Evolutionary conservation across 495 filamentous ascomycete genomes (phyloP), one percentile per base, ranked within the genome.

Genomic region (Tetracladium marchalianum): DNA sequence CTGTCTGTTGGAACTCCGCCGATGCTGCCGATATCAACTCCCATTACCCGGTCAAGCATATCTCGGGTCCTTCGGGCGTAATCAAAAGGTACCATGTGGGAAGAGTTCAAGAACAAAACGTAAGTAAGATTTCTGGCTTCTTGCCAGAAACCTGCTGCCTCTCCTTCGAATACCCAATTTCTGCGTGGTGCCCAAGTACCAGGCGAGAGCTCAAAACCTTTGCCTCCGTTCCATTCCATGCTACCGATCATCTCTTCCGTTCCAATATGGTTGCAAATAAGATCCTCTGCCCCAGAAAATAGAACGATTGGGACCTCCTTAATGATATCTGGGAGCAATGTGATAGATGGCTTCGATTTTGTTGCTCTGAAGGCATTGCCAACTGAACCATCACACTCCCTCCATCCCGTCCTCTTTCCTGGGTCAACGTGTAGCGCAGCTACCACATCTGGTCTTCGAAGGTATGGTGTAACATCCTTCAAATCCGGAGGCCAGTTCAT

Each of bases 31-130:
- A 97, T 95, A 59, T 98, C 87, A 17, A 98, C 89, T 31, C 79
- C 79, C 71, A 95, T 87, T 64, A 97, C 96, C 13, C 92, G 83
- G 62, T 97, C 92, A 9, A 96, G 79, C 93, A 98, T 98, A 61
- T 97, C 92, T 39, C 92, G 79, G 8, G 81, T 85, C 40, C 89
- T 80, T 18, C 88, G 79, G 11, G 93, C 80, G 53, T 82, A 84
- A 61, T 98, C 90, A 61, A 88, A 97, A 5, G 92, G 92, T 2
- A 96, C 92, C 92, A 98, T 98, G 62, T 98, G 92, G 42, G 82
- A 88, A 27, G 86, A 77, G 65, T 97, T 95, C 71, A 94, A 90
- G 66, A 97, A 94, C 24, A 92, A 71, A 11, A 97, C 80, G 62
- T 98, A 98, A 5, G 92, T 98, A 39, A 98, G 66, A 59, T 97